phyloP scores from a whole-genome alignment of 495 filamentous ascomycete species.

The Lophiostoma macrostomum region DNA sequence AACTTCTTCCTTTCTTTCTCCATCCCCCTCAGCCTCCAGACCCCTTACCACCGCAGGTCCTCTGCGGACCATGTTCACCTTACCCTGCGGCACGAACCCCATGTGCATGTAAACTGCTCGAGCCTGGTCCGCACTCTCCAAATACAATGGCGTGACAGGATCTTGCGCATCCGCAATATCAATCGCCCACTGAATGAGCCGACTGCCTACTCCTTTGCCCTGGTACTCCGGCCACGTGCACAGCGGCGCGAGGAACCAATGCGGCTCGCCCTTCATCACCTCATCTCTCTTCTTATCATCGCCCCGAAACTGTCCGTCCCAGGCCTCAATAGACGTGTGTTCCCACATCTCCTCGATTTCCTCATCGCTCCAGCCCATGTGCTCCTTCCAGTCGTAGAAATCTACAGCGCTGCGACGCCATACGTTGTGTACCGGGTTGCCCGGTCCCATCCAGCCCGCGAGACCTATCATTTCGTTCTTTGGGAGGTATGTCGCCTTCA shows the following conservation, averaged over 20 bases:
- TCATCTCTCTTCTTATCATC: constrained; percentile 2
- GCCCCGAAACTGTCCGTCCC: constrained; percentile 2
- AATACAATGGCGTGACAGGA: constrained; percentile 1
- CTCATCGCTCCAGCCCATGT: constrained; percentile 8
- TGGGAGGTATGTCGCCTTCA: constrained; percentile 15
- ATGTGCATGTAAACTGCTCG: constrained; percentile 10
- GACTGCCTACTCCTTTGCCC: constrained; percentile 12
- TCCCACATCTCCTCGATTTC: constrained; percentile 18
- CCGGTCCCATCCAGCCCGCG: constrained; percentile 18
- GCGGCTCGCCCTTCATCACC: constrained; percentile 11
- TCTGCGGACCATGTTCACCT: constrained; percentile 8
- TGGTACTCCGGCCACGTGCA: constrained; percentile 19
- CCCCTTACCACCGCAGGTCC: constrained; percentile 6
- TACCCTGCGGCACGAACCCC: background rate
- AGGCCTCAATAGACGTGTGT: background rate
- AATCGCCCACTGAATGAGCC: constrained; percentile 7
- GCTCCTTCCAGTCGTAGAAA: constrained; percentile 7
- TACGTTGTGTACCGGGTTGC: constrained; percentile 7
- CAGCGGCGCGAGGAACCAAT: constrained; percentile 23
- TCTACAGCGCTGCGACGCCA: constrained; percentile 8
- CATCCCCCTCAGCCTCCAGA: background rate
- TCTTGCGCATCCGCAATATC: constrained; percentile 2
- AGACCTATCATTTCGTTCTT: constrained; percentile 5
- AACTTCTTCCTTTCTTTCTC: background rate
- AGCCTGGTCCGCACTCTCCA: constrained; percentile 7